These are phyloP conservation scores for Macadamia integrifolia DNA, from an alignment of 164 flowering plant genomes.

Conservation along the genomic window DNA sequence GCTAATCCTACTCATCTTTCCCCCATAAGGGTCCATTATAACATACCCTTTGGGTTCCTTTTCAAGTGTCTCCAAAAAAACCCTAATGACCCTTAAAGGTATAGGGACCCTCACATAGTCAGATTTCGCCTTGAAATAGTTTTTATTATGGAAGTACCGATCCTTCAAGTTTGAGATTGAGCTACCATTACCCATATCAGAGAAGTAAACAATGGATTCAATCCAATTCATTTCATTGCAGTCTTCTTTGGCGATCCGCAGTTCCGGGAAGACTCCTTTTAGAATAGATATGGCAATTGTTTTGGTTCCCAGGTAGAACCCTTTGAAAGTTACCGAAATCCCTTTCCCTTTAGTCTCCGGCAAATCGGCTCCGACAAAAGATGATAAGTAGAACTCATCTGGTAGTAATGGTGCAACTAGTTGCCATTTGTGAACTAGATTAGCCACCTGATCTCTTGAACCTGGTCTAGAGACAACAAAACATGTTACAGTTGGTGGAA, in stretches of 20 bases:
- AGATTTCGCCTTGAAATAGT: slow-evolving; percentile 26
- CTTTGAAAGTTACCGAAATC: slow-evolving; percentile 20
- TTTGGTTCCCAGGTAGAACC: slow-evolving; percentile 21
- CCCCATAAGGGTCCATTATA: slow-evolving; percentile 30
- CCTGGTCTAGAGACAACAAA: slow-evolving; percentile 16
- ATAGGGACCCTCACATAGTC: slow-evolving; percentile 18
- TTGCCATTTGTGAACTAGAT: slow-evolving; percentile 24
- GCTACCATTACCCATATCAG: slow-evolving; percentile 11
- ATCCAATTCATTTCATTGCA: slow-evolving; percentile 28
- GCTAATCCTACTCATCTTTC: slow-evolving; percentile 18
- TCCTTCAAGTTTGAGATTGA: slow-evolving; percentile 15
- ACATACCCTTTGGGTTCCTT: slow-evolving; percentile 23
- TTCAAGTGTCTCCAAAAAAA: slow-evolving; percentile 1
- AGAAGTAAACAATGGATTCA: slow-evolving; percentile 22
- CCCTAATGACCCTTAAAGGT: slow-evolving; percentile 10
- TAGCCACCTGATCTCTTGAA: slow-evolving; percentile 2
- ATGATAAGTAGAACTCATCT: slow-evolving; percentile 17
- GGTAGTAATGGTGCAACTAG: slow-evolving; percentile 9
- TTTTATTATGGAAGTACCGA: slow-evolving; percentile 16
- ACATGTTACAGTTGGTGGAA: slow-evolving; percentile 15
- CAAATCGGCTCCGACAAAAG: slow-evolving; percentile 13
- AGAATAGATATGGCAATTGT: not conserved
- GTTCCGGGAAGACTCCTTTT: slow-evolving; percentile 17
- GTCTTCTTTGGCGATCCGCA: slow-evolving; percentile 10
- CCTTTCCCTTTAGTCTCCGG: slow-evolving; percentile 7